Evolutionary conservation across 805 yeast species (phyloP), one percentile per base, ranked within the genome.

Genomic region (Cephaloascus albidus): DNA sequence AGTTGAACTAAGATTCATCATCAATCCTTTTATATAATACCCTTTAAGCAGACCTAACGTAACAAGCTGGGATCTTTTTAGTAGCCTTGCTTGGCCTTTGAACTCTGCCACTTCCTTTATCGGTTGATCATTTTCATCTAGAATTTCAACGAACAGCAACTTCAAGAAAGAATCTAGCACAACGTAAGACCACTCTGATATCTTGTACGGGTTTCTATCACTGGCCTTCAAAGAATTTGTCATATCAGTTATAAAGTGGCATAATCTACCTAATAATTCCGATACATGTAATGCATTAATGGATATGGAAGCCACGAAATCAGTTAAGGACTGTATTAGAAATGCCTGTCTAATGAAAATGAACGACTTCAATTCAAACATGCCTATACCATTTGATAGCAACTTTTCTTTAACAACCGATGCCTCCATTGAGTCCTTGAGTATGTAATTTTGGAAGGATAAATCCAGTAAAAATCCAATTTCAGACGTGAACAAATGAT

Each of bases 1-100:
- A 6, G 47, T 54, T 2, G 45, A 31, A 34, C 17, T 10, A 3
- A 39, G 10, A 2, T 39, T 41, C 8, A 28, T 16, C 26, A 59
- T 44, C 0, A 60, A 43, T 0, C 69, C 69, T 30, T 50, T 46
- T 10, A 69, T 44, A 2, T 40, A 34, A 40, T 60, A 65, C 1
- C 52, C 55, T 27, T 48, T 51, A 0, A 40, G 20, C 3, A 41
- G 40, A 0, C 68, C 74, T 3, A 70, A 35, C 2, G 51, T 47
- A 3, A 63, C 47, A 4, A 76, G 44, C 34, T 62, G 60, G 16
- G 74, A 63, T 40, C 84, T 55, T 47, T 74, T 75, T 20, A 68
- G 43, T 8, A 77, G 50, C 30, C 63, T 58, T 16, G 79, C 46
- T 35, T 76, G 78, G 1, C 77, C 84, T 34, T 69, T 54, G 35